Percentiles rank a stretch among this genome's conserved stretches.
Evolutionary conservation across 108 stramenopile genomes (phyloP).

Genomic region (Skeletonema grethae): DNA sequence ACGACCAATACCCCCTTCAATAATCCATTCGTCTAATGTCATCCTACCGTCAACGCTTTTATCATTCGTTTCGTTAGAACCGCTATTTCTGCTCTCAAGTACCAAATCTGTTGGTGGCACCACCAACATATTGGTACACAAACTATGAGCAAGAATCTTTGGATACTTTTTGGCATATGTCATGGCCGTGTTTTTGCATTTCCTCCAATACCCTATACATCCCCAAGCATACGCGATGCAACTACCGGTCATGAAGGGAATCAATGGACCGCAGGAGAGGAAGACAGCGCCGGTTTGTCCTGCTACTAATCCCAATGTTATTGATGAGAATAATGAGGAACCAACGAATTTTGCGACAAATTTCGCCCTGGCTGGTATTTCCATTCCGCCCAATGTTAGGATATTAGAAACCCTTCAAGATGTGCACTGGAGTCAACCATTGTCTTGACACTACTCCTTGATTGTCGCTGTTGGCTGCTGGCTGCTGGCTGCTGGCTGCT

Average conservation of each 20-base stretch:
- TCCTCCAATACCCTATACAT: slow-evolving; percentile 26
- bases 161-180: slow-evolving; percentile 39
- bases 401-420: slow-evolving; percentile 43
- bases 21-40: slow-evolving; percentile 48
- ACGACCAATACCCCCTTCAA: slow-evolving; percentile 27
- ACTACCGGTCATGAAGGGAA: slow-evolving; percentile 49
- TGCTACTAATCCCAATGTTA: slow-evolving; percentile 40
- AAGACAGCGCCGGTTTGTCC: slow-evolving; percentile 36
- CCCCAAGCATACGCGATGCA: slow-evolving; percentile 48
- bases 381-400: slow-evolving; percentile 28
- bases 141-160: slow-evolving; percentile 33
- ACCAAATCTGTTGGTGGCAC: slow-evolving; percentile 14
- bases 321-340: slow-evolving; percentile 2
- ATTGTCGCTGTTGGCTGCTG: no score
- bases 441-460: no score
- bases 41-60: background rate
- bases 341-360: slow-evolving; percentile 44
- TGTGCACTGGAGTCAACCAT: slow-evolving; percentile 12
- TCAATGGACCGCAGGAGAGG: slow-evolving; percentile 33
- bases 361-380: slow-evolving; percentile 40
- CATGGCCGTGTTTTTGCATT: background rate
- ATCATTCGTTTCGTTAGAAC: background rate
- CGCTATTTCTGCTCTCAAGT: background rate
- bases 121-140: slow-evolving; percentile 4
- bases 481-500: no score